Evolutionary conservation across 352 stramenopile genomes (phyloP), one percentile per base, ranked within the genome.

Genomic region (Pythium aristosporum): DNA sequence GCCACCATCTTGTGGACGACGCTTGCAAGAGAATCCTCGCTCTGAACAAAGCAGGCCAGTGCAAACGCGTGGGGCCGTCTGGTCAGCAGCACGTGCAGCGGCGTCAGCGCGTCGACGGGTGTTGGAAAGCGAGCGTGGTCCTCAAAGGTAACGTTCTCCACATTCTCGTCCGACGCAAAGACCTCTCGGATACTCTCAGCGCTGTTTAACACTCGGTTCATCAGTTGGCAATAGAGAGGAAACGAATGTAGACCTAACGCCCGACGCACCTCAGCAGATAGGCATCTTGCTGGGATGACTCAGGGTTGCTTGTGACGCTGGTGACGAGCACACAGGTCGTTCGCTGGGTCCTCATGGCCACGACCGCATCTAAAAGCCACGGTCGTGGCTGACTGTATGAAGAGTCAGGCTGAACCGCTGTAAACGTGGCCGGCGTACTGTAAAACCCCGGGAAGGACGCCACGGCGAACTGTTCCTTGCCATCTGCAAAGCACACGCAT

Each of bases 371-470:
- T 34, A 71, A n/a, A 18, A 71, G 34, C 20, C 52, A 47, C 18
- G 61, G 36, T 1, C 46, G 54, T 32, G 37, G n/a, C 43, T 54
- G 16, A 7, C n/a, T 18, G 2, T n/a, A 7, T 0, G n/a, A 15
- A 39, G 28, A 42, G 25, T 49, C 32, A 9, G 16, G 23, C 4
- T 32, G 56, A 37, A 57, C 34, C 21, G 11, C 11, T 13, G 28
- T 30, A 15, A 69, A 12, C 2, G 21, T 51, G 8, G 60, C 61
- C 15, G 82, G 78, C 8, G 56, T 30, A 46, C 74, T 79, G 21
- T 87, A 87, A 57, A 86, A 72, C n/a, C 75, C 61, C 8, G 72
- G 75, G 36, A 88, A 88, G 0, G 75, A 68, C 25, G 67, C 55
- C 3, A 88, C 57, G n/a, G 70, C 69, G 47, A 64, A 69, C 2